Evolutionary conservation across 805 yeast genomes (phyloP).

Genomic region (Nadsonia fulvescens): DNA sequence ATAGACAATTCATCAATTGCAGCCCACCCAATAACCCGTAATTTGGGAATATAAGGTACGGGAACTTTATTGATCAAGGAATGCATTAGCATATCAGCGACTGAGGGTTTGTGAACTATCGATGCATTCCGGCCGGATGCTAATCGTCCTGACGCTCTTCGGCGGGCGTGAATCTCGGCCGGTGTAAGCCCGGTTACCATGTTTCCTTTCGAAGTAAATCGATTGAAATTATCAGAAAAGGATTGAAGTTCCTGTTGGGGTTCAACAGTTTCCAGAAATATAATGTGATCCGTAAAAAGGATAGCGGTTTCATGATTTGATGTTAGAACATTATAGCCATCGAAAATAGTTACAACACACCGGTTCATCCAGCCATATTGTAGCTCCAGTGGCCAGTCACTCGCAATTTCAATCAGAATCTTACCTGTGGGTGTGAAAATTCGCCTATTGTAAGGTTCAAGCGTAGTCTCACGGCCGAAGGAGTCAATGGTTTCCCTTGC

Average conservation of each 20-base stretch:
- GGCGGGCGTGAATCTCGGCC: no score
- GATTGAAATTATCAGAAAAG: no score
- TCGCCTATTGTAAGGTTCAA: constrained; percentile 37
- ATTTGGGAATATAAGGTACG: constrained; percentile 42
- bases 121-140: no score
- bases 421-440: constrained; percentile 87
- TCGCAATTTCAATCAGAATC: constrained; percentile 64
- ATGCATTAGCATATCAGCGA: constrained; percentile 76
- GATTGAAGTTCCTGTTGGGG: not conserved
- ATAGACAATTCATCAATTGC: constrained; percentile 37
- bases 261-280: constrained; percentile 1
- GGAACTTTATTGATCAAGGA: constrained; percentile 77
- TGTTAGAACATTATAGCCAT: constrained; percentile 22
- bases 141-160: no score
- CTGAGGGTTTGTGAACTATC: constrained; percentile 38
- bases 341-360: constrained; percentile 64
- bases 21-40: constrained; percentile 55
- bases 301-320: constrained; percentile 10
- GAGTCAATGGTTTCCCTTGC: constrained; percentile 58
- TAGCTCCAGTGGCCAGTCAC: constrained; percentile 72
- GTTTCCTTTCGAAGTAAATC: no score
- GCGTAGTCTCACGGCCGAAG: constrained; percentile 40
- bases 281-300: constrained; percentile 54
- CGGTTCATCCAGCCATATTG: constrained; percentile 81
- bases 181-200: no score